Evolutionary conservation across 2,329 filamentous ascomycete genomes (phyloP).

Genomic region (Phyllosticta citribraziliensis): DNA sequence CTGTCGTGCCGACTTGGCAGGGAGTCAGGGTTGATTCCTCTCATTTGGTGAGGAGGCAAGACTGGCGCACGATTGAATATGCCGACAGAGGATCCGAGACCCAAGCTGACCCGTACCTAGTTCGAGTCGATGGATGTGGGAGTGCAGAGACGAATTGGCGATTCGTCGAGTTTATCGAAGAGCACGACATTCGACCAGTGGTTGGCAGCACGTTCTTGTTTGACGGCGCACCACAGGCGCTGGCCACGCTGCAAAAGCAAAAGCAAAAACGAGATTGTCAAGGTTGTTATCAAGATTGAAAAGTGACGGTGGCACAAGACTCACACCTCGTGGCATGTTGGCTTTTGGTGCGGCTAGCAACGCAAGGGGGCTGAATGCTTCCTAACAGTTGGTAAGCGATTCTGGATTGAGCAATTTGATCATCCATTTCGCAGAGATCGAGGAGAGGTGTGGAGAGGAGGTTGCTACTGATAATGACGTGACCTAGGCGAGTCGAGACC

Average conservation of each 20-base stretch:
- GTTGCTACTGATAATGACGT: neutral
- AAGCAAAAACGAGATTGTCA: slow-evolving; percentile 17
- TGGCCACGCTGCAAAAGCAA: slow-evolving; percentile 12
- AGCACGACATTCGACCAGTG: slow-evolving; percentile 16
- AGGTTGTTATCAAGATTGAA: slow-evolving; percentile 16
- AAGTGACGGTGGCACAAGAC: neutral
- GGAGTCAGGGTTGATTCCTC: slow-evolving; percentile 12
- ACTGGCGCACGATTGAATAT: slow-evolving; percentile 11
- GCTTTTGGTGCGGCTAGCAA: neutral
- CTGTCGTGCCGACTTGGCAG: slow-evolving; percentile 23
- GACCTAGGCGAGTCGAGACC: neutral
- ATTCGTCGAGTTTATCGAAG: slow-evolving; percentile 15
- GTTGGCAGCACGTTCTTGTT: slow-evolving; percentile 16
- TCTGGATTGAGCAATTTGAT: neutral
- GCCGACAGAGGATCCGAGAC: neutral
- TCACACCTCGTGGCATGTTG: neutral
- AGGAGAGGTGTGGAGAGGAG: neutral
- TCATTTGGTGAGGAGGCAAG: slow-evolving; percentile 15
- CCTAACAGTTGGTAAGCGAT: neutral
- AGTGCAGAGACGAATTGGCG: slow-evolving; percentile 15
- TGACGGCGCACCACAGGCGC: slow-evolving; percentile 14
- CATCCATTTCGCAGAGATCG: neutral
- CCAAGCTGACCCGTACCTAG: neutral
- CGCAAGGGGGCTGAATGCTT: neutral
- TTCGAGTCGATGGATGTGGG: slow-evolving; percentile 10